These are phyloP conservation scores for Cardiospermum halicacabum DNA, from an alignment of 345 rosid species.

Conservation along the genomic window DNA sequence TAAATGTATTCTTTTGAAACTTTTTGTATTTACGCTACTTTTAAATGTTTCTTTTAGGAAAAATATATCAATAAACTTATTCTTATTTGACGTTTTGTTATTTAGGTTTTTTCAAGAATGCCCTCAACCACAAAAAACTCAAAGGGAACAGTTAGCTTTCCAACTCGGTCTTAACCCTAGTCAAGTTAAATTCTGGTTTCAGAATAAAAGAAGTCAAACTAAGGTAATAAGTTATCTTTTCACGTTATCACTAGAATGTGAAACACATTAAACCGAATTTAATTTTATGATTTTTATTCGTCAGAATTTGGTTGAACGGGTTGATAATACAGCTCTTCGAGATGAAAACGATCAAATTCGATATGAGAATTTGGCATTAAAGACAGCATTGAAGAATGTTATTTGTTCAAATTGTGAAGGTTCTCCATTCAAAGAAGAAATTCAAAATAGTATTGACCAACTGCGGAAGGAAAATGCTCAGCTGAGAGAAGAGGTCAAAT, in stretches of 20 bases:
- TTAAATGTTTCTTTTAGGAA: too few relatives aligned
- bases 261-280: background rate
- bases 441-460: slow-evolving; percentile 27
- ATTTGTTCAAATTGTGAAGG: slow-evolving; percentile 71
- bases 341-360: slow-evolving; percentile 50
- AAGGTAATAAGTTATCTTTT: slow-evolving; percentile 32
- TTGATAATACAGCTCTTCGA: slow-evolving; percentile 45
- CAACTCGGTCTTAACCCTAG: slow-evolving; percentile 42
- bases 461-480: slow-evolving; percentile 42
- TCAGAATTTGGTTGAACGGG: slow-evolving; percentile 54
- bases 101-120: slow-evolving; percentile 53
- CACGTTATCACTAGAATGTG: background rate
- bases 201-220: slow-evolving; percentile 64
- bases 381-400: slow-evolving; percentile 47
- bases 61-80: too few relatives aligned
- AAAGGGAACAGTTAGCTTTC: slow-evolving; percentile 34
- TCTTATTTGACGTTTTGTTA: background rate
- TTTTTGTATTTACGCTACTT: too few relatives aligned
- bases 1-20: too few relatives aligned
- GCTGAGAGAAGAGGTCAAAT: slow-evolving; percentile 48
- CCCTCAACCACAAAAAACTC: slow-evolving; percentile 63
- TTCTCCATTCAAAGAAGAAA: slow-evolving; percentile 46
- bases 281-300: background rate
- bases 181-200: slow-evolving; percentile 86
- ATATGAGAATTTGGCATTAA: slow-evolving; percentile 45